These are phyloP conservation scores for Tylopilus balloui DNA, from an alignment of 768 basidiomycete species.

Conservation along the genomic window DNA sequence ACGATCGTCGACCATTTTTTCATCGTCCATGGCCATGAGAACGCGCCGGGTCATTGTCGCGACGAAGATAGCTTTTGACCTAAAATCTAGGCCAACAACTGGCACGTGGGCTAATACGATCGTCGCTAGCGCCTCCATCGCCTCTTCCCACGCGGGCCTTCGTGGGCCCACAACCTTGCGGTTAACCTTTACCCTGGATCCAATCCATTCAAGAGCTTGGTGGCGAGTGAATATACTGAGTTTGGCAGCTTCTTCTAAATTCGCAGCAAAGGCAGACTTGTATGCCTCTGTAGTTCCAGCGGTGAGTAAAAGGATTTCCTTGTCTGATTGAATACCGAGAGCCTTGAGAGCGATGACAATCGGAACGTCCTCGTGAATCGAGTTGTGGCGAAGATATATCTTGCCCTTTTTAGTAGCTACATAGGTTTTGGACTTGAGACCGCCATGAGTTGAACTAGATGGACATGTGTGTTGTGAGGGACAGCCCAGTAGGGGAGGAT, in stretches of 20 bases:
- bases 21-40: slow-evolving; percentile 93
- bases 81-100: slow-evolving; percentile 82
- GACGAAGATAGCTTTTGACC: slow-evolving; percentile 93
- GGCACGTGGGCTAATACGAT: slow-evolving; percentile 97
- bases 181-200: slow-evolving; percentile 86
- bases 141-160: slow-evolving; percentile 89
- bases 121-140: slow-evolving; percentile 92
- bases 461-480: slow-evolving; percentile 9
- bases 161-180: slow-evolving; percentile 75
- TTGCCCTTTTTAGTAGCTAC: slow-evolving; percentile 92
- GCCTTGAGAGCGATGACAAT: slow-evolving; percentile 96
- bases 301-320: slow-evolving; percentile 91
- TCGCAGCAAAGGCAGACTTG: slow-evolving; percentile 81
- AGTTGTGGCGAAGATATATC: slow-evolving; percentile 97
- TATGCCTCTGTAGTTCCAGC: slow-evolving; percentile 90
- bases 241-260: slow-evolving; percentile 91
- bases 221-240: slow-evolving; percentile 87
- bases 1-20: slow-evolving; percentile 95
- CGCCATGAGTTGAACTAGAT: slow-evolving; percentile 70
- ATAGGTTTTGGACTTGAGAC: slow-evolving; percentile 95
- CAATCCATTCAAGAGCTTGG: slow-evolving; percentile 94
- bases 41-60: slow-evolving; percentile 97
- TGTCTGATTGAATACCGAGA: slow-evolving; percentile 93
- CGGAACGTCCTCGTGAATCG: slow-evolving; percentile 94
- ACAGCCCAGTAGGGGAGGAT: neutral